phyloP scores from a whole-genome alignment of 805 yeast species.

The Starmerella geochares region DNA sequence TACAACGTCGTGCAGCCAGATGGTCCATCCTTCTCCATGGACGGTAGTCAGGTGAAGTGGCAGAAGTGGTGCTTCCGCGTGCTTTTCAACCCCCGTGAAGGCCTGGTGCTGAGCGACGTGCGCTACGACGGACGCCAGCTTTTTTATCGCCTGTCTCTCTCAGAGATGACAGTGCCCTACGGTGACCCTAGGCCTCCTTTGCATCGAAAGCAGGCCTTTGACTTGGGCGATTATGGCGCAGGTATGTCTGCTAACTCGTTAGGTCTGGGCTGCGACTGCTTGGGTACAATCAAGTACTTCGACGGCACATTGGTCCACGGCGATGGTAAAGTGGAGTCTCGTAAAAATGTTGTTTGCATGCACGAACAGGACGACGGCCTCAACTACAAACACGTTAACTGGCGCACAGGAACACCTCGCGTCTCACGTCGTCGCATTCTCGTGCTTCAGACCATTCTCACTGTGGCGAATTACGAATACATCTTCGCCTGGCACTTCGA shows the following conservation, averaged over 20 bases:
- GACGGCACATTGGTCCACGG: constrained; percentile 49
- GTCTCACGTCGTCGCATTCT: constrained; percentile 72
- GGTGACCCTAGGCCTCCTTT: constrained; percentile 74
- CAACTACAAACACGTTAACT: constrained; percentile 66
- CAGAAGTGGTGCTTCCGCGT: constrained; percentile 76
- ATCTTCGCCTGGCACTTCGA: constrained; percentile 59
- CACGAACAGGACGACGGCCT: constrained; percentile 78
- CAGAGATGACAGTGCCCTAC: constrained; percentile 81
- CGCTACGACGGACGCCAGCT: constrained; percentile 65
- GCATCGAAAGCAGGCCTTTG: constrained; percentile 79
- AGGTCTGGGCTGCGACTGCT: constrained; percentile 68
- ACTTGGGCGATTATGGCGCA: constrained; percentile 74
- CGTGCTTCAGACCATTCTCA: constrained; percentile 67
- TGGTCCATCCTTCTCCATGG: constrained; percentile 57
- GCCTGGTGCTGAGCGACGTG: constrained; percentile 62
- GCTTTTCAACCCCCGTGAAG: constrained; percentile 62
- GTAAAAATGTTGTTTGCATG: constrained; percentile 65
- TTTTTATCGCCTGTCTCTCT: constrained; percentile 59
- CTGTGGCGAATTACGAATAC: constrained; percentile 77
- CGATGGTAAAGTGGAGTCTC: constrained; percentile 50
- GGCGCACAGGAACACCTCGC: constrained; percentile 61
- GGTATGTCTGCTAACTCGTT: constrained; percentile 62
- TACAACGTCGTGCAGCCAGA: constrained; percentile 73
- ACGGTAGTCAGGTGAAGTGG: constrained; percentile 58
- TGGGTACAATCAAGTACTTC: constrained; percentile 65